A percentile compares a stretch with the other conserved stretches of the same genome.
Conservation (phyloP, 2,329 filamentous ascomycete species). For the Bipolaris oryzae region DNA sequence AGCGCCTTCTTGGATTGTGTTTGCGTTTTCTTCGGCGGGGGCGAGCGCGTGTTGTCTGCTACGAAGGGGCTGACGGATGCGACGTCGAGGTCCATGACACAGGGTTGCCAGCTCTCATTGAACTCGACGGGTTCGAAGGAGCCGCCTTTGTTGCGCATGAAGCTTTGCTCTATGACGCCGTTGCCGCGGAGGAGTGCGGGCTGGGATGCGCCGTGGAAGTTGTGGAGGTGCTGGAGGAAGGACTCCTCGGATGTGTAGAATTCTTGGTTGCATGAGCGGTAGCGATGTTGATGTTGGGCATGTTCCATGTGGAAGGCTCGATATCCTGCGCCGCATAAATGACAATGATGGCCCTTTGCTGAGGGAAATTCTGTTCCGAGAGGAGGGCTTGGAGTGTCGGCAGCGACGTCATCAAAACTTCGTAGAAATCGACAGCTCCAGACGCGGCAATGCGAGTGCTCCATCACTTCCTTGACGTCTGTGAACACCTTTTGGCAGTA, state of each 20-base stretch:
- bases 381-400: constrained; percentile 40
- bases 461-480: constrained; percentile 38
- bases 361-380: constrained; percentile 43
- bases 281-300: constrained; percentile 42
- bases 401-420: constrained; percentile 43
- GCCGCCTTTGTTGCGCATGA: constrained; percentile 44
- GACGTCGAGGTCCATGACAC: constrained; percentile 31
- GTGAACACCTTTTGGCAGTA: constrained; percentile 44
- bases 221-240: constrained; percentile 44
- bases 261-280: constrained; percentile 42
- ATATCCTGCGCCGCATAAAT: constrained; percentile 45
- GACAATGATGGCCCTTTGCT: constrained; percentile 44
- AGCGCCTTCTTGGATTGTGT: constrained; percentile 16
- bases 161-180: constrained; percentile 42
- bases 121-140: constrained; percentile 46
- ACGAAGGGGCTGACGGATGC: constrained; percentile 38
- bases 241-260: constrained; percentile 43
- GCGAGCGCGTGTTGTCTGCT: constrained; percentile 14
- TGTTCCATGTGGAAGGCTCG: constrained; percentile 41
- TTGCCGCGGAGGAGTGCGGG: constrained; percentile 34
- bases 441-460: constrained; percentile 43
- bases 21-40: constrained; percentile 8
- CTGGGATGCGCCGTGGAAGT: constrained; percentile 39
- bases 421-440: constrained; percentile 46
- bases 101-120: constrained; percentile 41